A percentile compares a stretch with the other conserved stretches of the same genome.
These are phyloP conservation scores for Saccharomyces hybrid DNA, from an alignment of 1,139 yeast species.

Conservation along the genomic window DNA sequence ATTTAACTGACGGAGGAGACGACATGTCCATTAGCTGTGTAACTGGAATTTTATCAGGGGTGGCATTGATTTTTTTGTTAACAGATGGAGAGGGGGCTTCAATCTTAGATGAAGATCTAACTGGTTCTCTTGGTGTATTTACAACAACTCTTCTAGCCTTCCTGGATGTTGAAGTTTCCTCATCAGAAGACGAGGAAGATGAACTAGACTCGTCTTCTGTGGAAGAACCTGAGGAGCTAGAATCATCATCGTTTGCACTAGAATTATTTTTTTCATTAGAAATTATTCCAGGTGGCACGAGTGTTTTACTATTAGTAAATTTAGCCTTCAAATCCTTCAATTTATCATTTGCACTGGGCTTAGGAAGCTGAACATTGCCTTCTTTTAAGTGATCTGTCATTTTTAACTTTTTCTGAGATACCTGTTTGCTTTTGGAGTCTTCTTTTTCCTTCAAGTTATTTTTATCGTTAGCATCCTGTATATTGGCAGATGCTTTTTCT, in stretches of 20 bases:
- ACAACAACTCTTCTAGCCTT: slow-evolving; percentile 34
- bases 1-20: slow-evolving; percentile 10
- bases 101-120: not conserved
- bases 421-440: not conserved
- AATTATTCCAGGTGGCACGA: not conserved
- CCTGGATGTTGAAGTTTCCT: slow-evolving; percentile 19
- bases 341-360: slow-evolving; percentile 3
- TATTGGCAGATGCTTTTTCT: not conserved
- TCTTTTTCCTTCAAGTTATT: slow-evolving; percentile 4
- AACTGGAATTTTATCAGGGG: slow-evolving; percentile 16
- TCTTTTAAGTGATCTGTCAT: not conserved
- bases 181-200: slow-evolving; percentile 14
- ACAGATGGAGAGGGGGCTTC: not conserved
- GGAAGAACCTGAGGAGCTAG: not conserved
- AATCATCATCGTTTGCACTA: slow-evolving; percentile 4
- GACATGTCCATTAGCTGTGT: slow-evolving; percentile 15
- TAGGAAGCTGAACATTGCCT: not conserved
- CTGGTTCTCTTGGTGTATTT: slow-evolving; percentile 20
- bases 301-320: slow-evolving; percentile 1
- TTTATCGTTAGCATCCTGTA: not conserved
- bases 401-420: not conserved
- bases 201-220: slow-evolving; percentile 1
- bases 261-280: slow-evolving; percentile 13
- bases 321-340: slow-evolving; percentile 13
- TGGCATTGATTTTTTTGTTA: slow-evolving; percentile 3